phyloP scores from a whole-genome alignment of 106 monocot genomes.

The Acorus calamus region DNA sequence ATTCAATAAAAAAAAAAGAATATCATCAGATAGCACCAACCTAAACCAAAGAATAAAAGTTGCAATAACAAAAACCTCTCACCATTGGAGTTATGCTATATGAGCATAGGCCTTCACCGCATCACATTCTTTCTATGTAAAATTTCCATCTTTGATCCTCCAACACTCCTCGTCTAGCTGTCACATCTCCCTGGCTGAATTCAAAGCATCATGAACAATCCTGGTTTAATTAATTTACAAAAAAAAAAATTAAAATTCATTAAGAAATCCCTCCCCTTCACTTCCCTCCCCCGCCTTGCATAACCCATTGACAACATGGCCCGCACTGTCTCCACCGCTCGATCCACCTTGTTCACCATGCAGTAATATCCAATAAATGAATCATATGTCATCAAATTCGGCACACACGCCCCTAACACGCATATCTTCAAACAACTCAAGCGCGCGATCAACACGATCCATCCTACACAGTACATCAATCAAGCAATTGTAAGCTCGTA shows the following conservation, averaged over 20 bases:
- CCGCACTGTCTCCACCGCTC: slow-evolving; percentile 67
- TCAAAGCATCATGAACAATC: slow-evolving; percentile 17
- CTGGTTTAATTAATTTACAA: too few relatives aligned
- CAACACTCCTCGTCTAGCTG: slow-evolving; percentile 27
- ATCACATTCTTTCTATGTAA: too few relatives aligned
- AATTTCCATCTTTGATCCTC: slow-evolving; percentile 36
- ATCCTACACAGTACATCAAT: slow-evolving; percentile 92
- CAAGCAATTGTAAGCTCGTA: slow-evolving; percentile 78
- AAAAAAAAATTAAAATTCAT: too few relatives aligned
- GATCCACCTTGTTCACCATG: slow-evolving; percentile 68
- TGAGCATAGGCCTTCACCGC: too few relatives aligned
- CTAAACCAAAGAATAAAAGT: too few relatives aligned
- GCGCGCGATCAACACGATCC: slow-evolving; percentile 61
- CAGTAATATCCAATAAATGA: slow-evolving; percentile 83
- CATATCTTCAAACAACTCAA: slow-evolving; percentile 91
- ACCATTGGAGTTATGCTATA: too few relatives aligned
- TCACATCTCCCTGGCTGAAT: slow-evolving; percentile 18
- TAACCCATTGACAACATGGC: slow-evolving; percentile 46
- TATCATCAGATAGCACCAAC: too few relatives aligned
- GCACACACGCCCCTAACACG: slow-evolving; percentile 28
- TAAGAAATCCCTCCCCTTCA: slow-evolving; percentile 38
- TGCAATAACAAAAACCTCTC: too few relatives aligned
- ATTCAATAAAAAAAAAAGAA: too few relatives aligned
- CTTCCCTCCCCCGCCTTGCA: slow-evolving; percentile 49
- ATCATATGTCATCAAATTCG: slow-evolving; percentile 66